These are phyloP conservation scores for Magnusiomyces ingens DNA, from an alignment of 1,139 yeast genomes.

Conservation along the genomic window DNA sequence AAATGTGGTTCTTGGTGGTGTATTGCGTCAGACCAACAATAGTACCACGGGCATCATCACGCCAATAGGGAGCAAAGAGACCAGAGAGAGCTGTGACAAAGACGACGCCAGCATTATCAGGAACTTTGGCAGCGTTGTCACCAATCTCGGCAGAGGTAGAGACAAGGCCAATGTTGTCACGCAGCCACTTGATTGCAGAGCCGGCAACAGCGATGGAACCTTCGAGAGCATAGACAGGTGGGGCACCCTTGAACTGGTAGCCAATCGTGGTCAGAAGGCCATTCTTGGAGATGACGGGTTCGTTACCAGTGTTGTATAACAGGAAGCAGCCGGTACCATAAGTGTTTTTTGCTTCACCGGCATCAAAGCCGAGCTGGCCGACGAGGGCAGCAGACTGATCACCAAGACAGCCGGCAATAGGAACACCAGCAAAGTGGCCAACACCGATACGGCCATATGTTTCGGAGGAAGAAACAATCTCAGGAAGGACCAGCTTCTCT, in stretches of 20 bases:
- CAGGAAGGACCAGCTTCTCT: slow-evolving; percentile 62
- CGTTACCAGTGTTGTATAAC: slow-evolving; percentile 75
- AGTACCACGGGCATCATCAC: slow-evolving; percentile 86
- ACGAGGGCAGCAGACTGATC: slow-evolving; percentile 93
- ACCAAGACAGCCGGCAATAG: slow-evolving; percentile 86
- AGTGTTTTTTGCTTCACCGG: slow-evolving; percentile 92
- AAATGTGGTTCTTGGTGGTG: slow-evolving; percentile 80
- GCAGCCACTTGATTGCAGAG: slow-evolving; percentile 87
- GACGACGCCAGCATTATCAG: slow-evolving; percentile 83
- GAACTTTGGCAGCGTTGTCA: slow-evolving; percentile 76
- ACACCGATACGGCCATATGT: slow-evolving; percentile 53
- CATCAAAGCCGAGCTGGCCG: slow-evolving; percentile 79
- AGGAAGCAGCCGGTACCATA: slow-evolving; percentile 96
- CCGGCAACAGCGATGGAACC: slow-evolving; percentile 98
- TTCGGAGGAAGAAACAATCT: slow-evolving; percentile 75
- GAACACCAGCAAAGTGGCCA: slow-evolving; percentile 45
- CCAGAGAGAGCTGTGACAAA: slow-evolving; percentile 96
- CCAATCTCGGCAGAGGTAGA: slow-evolving; percentile 83
- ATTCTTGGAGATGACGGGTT: slow-evolving; percentile 50
- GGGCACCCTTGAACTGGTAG: slow-evolving; percentile 71
- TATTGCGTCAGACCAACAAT: slow-evolving; percentile 89
- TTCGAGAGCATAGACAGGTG: slow-evolving; percentile 85
- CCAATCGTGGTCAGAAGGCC: slow-evolving; percentile 89
- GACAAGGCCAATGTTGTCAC: slow-evolving; percentile 82
- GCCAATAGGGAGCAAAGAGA: slow-evolving; percentile 95